phyloP scores from a whole-genome alignment of 441 rosid species.

The Erodium chrysanthum region DNA sequence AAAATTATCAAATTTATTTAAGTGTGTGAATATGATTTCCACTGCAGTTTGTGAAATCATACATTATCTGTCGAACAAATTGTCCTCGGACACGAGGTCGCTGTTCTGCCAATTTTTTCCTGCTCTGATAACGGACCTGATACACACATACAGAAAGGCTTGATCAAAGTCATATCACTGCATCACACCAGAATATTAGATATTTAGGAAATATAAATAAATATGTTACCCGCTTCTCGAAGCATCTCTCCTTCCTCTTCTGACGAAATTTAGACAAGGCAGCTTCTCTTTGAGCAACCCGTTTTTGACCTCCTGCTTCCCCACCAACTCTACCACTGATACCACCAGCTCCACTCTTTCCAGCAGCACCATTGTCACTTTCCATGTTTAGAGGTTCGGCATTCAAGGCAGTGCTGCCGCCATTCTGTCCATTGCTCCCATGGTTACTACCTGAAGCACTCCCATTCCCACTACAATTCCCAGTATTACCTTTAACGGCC shows the following conservation, averaged over 20 bases:
- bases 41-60: conserved; percentile 6
- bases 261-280: conserved; percentile 58
- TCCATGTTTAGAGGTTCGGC: conserved; percentile 32
- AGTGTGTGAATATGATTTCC: neutral
- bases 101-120: conserved; percentile 44
- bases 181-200: neutral
- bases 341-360: conserved; percentile 31
- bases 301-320: conserved; percentile 27
- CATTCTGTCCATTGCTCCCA: conserved; percentile 45
- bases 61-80: conserved; percentile 32
- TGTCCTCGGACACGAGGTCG: conserved; percentile 41
- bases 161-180: too few relatives aligned
- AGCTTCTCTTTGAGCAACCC: conserved; percentile 46
- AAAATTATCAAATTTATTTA: neutral
- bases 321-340: conserved; percentile 27
- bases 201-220: neutral
- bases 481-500: conserved; percentile 28
- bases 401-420: conserved; percentile 39
- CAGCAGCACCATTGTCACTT: conserved; percentile 39
- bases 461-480: conserved; percentile 51
- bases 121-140: conserved; percentile 41
- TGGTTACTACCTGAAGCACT: conserved; percentile 61
- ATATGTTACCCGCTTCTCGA: conserved; percentile 53
- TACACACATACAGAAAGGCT: conserved; percentile 14
- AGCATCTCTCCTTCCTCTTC: conserved; percentile 78